A percentile compares a stretch with the other conserved stretches of the same genome.
phyloP scores from a whole-genome alignment of 1,284 basidiomycete genomes.

The Xerocomus subilludens region DNA sequence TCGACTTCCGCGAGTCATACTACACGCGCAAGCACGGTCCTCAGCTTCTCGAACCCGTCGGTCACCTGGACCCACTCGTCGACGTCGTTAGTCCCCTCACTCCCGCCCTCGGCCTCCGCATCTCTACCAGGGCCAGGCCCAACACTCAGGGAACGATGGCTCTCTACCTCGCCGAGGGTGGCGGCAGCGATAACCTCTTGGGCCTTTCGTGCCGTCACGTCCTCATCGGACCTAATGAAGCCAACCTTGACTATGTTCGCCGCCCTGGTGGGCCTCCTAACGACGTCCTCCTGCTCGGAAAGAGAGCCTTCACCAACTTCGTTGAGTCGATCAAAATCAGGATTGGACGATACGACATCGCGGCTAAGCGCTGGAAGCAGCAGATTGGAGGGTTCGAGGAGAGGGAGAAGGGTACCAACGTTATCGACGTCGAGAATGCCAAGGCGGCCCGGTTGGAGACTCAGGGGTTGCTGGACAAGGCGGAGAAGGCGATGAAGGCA shows the following conservation, averaged over 20 bases:
- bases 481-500: constrained; percentile 37
- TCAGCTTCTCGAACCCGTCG: neutral
- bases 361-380: no score
- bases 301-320: no score
- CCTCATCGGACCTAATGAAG: no score
- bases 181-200: no score
- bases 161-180: constrained; percentile 46
- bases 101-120: constrained; percentile 45
- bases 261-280: no score
- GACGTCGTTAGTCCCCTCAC: constrained; percentile 43
- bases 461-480: constrained; percentile 37
- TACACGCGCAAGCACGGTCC: neutral
- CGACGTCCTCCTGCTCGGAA: no score
- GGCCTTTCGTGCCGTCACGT: neutral
- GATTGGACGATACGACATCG: no score
- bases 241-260: no score
- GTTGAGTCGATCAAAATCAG: no score
- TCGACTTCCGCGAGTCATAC: constrained; percentile 46
- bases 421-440: no score
- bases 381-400: no score
- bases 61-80: neutral
- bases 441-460: constrained; percentile 30
- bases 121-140: constrained; percentile 44
- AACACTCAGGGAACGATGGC: constrained; percentile 47
- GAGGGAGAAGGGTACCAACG: no score